Evolutionary conservation across 2,329 filamentous ascomycete species (phyloP).

Genomic region (Cladophialophora immunda): DNA sequence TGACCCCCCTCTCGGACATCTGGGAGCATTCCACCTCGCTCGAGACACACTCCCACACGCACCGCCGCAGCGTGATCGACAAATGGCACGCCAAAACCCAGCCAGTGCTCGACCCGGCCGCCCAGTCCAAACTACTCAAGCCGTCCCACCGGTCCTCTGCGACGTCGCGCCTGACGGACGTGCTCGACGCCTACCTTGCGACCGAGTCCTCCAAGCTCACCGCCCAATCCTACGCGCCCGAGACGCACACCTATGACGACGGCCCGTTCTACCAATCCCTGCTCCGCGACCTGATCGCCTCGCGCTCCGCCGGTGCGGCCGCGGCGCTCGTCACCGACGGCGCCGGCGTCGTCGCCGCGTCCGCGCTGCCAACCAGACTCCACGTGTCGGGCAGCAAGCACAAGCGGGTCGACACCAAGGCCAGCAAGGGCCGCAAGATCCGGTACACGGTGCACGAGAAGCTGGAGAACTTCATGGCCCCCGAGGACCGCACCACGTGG

Average conservation of each 20-base stretch:
- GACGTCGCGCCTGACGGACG: conserved; percentile 57
- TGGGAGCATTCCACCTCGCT: conserved; percentile 75
- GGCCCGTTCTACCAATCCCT: conserved; percentile 93
- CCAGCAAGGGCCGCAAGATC: conserved; percentile 94
- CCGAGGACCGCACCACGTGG: conserved; percentile 77
- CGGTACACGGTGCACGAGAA: conserved; percentile 96
- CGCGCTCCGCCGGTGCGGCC: conserved; percentile 71
- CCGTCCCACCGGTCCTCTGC: conserved; percentile 52
- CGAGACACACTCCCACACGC: conserved; percentile 67
- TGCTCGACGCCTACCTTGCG: conserved; percentile 56
- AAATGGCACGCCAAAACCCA: conserved; percentile 90
- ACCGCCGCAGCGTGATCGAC: conserved; percentile 77
- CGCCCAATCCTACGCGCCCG: conserved; percentile 43
- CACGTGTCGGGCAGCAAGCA: conserved; percentile 55
- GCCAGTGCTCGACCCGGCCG: conserved; percentile 61
- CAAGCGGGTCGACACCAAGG: conserved; percentile 92
- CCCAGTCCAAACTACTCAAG: conserved; percentile 69
- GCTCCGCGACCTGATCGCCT: conserved; percentile 90
- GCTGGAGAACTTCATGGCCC: conserved; percentile 96
- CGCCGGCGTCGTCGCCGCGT: conserved; percentile 57
- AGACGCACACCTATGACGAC: conserved; percentile 82
- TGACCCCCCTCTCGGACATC: conserved; percentile 69
- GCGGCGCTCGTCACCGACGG: conserved; percentile 52
- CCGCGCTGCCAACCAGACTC: conserved; percentile 48
- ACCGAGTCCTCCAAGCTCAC: conserved; percentile 48